Percentiles rank a stretch among this genome's conserved stretches.
phyloP scores from a whole-genome alignment of 192 early-diverging fungal species.

The Entophlyctis luteolus region DNA sequence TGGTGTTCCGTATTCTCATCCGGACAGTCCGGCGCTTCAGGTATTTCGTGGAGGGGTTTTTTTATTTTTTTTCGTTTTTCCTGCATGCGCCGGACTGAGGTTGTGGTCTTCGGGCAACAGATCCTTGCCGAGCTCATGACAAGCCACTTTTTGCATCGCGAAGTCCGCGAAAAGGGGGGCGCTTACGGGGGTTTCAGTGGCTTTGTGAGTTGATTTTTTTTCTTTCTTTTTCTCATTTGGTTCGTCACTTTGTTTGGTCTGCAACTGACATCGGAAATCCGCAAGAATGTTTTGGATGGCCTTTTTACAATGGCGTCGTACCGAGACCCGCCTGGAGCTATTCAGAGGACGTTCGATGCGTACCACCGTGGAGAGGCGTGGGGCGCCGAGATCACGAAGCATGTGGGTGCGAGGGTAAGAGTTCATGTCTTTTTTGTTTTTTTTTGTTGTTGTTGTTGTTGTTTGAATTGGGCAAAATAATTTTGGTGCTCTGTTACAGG shows the following conservation, averaged over 20 bases:
- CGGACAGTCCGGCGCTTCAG: conserved; percentile 74
- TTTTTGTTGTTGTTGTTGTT: not conserved
- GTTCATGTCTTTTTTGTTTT: conserved; percentile 44
- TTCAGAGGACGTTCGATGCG: conserved; percentile 67
- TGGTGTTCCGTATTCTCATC: conserved; percentile 81
- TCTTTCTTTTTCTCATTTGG: too few species aligned
- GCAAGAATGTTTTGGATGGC: conserved; percentile 69
- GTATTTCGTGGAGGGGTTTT: conserved; percentile 19
- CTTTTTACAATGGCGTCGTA: conserved; percentile 88
- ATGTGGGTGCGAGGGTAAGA: conserved; percentile 29
- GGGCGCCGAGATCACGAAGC: conserved; percentile 45
- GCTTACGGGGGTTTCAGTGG: conserved; percentile 90
- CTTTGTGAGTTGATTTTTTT: too few species aligned
- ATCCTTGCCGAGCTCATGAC: conserved; percentile 79
- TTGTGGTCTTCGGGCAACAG: conserved; percentile 13
- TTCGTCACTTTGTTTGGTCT: too few species aligned
- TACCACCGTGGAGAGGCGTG: conserved; percentile 66
- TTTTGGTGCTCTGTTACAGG: conserved; percentile 37
- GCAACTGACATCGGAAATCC: too few species aligned
- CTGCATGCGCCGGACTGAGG: not conserved
- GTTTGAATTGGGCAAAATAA: not conserved
- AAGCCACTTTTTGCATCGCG: conserved; percentile 85
- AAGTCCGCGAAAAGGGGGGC: conserved; percentile 94
- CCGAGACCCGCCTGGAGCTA: conserved; percentile 72
- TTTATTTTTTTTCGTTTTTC: conserved; percentile 14